phyloP scores from a whole-genome alignment of 306 rosid genomes.

The Vigna reflexopilosa region DNA sequence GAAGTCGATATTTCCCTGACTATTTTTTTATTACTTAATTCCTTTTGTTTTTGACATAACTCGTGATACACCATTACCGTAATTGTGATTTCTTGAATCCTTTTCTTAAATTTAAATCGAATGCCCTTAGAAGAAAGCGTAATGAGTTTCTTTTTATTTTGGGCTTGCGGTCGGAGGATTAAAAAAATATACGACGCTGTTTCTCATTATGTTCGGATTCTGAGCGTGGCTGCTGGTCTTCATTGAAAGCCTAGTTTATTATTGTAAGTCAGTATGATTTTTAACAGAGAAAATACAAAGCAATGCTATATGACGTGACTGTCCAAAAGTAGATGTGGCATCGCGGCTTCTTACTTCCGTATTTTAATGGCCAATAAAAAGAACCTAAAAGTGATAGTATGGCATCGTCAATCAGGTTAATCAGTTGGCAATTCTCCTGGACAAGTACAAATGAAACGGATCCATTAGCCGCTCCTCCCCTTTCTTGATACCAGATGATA shows the following conservation, averaged over 20 bases:
- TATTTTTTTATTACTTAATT: neutral
- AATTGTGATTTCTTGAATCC: neutral
- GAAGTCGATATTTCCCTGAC: neutral
- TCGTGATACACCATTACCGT: too few relatives aligned
- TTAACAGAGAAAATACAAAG: neutral
- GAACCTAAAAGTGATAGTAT: neutral
- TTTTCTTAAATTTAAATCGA: neutral
- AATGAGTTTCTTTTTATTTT: neutral
- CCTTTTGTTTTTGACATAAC: too few relatives aligned
- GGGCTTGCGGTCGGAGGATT: neutral
- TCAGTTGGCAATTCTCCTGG: neutral
- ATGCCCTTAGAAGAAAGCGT: neutral
- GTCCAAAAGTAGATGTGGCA: neutral
- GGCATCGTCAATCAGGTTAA: neutral
- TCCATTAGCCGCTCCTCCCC: neutral
- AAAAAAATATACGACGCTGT: neutral
- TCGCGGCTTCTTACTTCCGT: too few relatives aligned
- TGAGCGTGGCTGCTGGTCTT: neutral
- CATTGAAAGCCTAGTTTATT: neutral
- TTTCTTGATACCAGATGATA: neutral
- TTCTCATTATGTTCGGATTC: neutral
- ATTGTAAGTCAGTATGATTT: neutral
- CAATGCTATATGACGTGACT: neutral
- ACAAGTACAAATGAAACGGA: neutral
- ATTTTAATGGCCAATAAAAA: too few relatives aligned